Evolutionary conservation across 768 basidiomycete genomes (phyloP).

Genomic region (Lenzites betulinus): DNA sequence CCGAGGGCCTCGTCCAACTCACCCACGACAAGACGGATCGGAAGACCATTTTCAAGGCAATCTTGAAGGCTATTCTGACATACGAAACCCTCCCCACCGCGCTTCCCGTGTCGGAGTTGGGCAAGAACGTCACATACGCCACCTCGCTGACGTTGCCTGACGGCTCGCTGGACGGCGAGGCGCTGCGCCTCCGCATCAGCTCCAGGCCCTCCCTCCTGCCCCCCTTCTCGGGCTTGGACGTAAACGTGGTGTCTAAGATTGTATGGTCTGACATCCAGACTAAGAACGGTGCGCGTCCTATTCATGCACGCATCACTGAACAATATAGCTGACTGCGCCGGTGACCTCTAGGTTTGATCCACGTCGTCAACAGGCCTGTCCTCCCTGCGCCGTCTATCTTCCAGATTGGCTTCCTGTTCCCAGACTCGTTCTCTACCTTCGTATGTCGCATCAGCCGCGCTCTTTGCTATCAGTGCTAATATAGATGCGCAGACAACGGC

Average conservation of each 20-base stretch:
- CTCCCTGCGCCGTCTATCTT: constrained; percentile 56
- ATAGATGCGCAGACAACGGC: constrained; percentile 49
- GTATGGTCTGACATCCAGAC: constrained; percentile 43
- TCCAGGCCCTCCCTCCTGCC: constrained; percentile 35
- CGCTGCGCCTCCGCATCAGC: constrained; percentile 46
- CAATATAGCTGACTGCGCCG: neutral
- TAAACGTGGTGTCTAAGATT: constrained; percentile 55
- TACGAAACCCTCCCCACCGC: constrained; percentile 57
- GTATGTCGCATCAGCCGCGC: constrained; percentile 33
- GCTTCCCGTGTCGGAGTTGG: constrained; percentile 41
- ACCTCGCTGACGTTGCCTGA: constrained; percentile 46
- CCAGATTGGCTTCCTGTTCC: constrained; percentile 46
- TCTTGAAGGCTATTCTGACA: constrained; percentile 53
- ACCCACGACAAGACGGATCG: constrained; percentile 45
- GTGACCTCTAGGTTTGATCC: constrained; percentile 44
- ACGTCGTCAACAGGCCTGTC: constrained; percentile 56
- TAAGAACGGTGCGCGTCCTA: constrained; percentile 48
- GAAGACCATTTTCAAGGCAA: constrained; percentile 49
- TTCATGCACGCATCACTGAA: neutral
- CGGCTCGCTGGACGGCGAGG: constrained; percentile 45
- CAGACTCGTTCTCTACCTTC: constrained; percentile 49
- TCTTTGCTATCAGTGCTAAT: neutral
- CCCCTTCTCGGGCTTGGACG: neutral
- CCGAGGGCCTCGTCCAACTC: constrained; percentile 34
- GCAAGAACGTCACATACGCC: constrained; percentile 55